Evolutionary conservation across 1,284 basidiomycete genomes (phyloP).

Genomic region (Marasmius tenuissimus): DNA sequence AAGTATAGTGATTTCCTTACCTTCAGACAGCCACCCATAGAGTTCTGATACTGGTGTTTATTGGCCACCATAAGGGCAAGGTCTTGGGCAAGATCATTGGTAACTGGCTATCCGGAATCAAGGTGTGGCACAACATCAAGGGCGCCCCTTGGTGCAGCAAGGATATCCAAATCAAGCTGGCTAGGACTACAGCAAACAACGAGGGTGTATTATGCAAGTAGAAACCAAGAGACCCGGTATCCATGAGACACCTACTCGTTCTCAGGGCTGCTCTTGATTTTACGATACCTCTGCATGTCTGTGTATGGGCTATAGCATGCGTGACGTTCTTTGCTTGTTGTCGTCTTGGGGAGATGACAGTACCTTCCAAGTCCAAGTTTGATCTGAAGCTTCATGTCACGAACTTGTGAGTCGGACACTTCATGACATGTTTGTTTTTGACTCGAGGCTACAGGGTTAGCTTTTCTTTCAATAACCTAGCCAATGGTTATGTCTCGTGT

Average conservation of each 20-base stretch:
- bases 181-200: no score
- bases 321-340: conserved; percentile 8
- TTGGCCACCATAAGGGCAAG: neutral
- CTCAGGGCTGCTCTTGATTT: neutral
- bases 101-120: conserved; percentile 7
- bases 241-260: neutral
- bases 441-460: no score
- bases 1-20: no score
- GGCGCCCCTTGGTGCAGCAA: conserved; percentile 6
- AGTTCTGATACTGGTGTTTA: neutral
- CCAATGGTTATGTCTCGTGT: neutral
- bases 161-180: conserved; percentile 4
- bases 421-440: no score
- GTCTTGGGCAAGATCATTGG: neutral
- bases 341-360: conserved; percentile 7
- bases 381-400: neutral
- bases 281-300: neutral
- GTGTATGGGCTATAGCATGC: conserved; percentile 9
- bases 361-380: neutral
- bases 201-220: neutral
- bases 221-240: conserved; percentile 1
- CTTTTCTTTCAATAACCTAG: neutral
- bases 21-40: neutral
- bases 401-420: neutral
- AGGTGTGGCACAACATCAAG: conserved; percentile 8